phyloP scores from a whole-genome alignment of 331 rosid species.

The Malus hybrid region DNA sequence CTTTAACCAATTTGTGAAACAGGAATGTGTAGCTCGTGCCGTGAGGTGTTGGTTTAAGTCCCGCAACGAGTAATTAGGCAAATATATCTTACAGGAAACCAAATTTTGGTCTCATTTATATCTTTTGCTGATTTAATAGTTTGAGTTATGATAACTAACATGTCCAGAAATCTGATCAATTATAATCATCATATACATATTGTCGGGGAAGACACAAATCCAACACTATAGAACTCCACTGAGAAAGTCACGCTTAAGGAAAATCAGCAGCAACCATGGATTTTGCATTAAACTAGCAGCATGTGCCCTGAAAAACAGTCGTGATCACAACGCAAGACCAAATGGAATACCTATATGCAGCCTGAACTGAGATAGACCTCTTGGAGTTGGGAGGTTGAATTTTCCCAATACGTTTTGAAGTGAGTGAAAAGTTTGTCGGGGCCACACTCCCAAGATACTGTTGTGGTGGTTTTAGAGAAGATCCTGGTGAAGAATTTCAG shows the following conservation, averaged over 20 bases:
- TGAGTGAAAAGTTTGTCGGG: slow-evolving; percentile 26
- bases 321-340: neutral
- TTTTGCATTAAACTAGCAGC: neutral
- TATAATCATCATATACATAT: neutral
- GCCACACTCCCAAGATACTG: slow-evolving; percentile 28
- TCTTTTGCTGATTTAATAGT: too few species aligned
- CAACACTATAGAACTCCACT: neutral
- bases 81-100: too few species aligned
- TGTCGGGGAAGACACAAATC: neutral
- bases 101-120: too few species aligned
- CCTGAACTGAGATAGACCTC: slow-evolving; percentile 55
- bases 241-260: neutral
- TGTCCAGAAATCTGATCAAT: too few species aligned
- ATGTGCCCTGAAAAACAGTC: neutral
- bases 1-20: neutral
- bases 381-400: slow-evolving; percentile 32
- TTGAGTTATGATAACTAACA: too few species aligned
- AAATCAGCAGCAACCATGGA: neutral
- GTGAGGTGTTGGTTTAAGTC: too few species aligned
- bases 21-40: too few species aligned
- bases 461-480: slow-evolving; percentile 25
- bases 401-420: slow-evolving; percentile 24
- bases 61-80: too few species aligned
- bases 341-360: slow-evolving; percentile 58
- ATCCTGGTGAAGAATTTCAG: slow-evolving; percentile 24